Conservation (phyloP, 1,284 basidiomycete species). For the Cryptococcus sp. region DNA sequence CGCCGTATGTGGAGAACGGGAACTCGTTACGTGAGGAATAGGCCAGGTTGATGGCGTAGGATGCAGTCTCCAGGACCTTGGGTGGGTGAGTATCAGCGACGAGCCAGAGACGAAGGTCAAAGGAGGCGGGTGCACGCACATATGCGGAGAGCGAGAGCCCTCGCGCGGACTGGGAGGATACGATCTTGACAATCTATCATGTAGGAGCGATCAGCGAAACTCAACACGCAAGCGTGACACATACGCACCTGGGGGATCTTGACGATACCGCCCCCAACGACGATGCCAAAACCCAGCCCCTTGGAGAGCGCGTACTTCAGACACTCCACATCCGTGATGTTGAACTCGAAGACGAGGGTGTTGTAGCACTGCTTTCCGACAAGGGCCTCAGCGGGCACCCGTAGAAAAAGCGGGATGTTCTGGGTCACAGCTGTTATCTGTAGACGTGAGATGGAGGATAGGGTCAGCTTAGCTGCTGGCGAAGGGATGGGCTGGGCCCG, state of each 20-base stretch:
- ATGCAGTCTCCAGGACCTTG: conserved; percentile 67
- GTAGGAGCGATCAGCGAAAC: conserved; percentile 53
- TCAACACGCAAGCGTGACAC: conserved; percentile 36
- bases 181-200: conserved; percentile 54
- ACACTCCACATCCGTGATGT: conserved; percentile 78
- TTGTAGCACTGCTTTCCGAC: conserved; percentile 90
- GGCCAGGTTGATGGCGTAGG: conserved; percentile 80
- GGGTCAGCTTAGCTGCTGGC: neutral
- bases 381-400: conserved; percentile 72
- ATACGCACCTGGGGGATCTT: conserved; percentile 78
- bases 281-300: conserved; percentile 85
- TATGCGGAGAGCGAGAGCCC: conserved; percentile 79
- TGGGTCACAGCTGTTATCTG: conserved; percentile 51
- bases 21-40: conserved; percentile 80
- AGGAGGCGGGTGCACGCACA: conserved; percentile 42
- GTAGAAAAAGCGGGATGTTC: conserved; percentile 71
- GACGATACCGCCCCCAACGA: conserved; percentile 89
- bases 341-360: conserved; percentile 81
- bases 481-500: neutral
- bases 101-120: neutral
- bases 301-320: conserved; percentile 90
- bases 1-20: conserved; percentile 93
- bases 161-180: conserved; percentile 63
- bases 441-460: neutral
- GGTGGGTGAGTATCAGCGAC: neutral